Evolutionary conservation across 2,329 filamentous ascomycete species (phyloP).

Genomic region (Aspergillus sojae): DNA sequence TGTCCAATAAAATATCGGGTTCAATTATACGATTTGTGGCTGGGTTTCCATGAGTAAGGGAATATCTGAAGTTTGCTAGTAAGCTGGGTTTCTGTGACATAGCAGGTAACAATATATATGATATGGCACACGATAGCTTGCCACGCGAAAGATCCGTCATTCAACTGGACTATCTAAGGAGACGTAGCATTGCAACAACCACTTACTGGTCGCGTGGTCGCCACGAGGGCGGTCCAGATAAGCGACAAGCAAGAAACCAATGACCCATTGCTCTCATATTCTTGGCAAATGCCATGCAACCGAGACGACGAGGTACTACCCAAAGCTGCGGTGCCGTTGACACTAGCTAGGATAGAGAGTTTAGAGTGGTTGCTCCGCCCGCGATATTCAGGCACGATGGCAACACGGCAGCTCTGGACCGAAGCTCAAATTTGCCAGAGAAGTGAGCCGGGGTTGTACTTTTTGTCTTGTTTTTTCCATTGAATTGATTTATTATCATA

Average conservation of each 20-base stretch:
- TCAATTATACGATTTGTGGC: too few relatives aligned
- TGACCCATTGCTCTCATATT: too few relatives aligned
- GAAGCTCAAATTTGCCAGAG: conserved; percentile 48
- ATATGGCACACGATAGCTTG: too few relatives aligned
- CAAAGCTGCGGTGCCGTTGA: conserved; percentile 49
- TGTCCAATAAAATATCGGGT: too few relatives aligned
- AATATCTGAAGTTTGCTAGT: too few relatives aligned
- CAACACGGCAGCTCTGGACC: conserved; percentile 45
- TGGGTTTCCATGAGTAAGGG: too few relatives aligned
- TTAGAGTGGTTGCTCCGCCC: conserved; percentile 40
- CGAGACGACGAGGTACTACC: conserved; percentile 49
- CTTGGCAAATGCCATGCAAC: conserved; percentile 41
- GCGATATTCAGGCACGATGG: conserved; percentile 41
- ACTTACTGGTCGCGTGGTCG: background rate
- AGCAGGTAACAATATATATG: too few relatives aligned
- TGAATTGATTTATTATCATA: too few relatives aligned
- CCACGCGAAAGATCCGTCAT: too few relatives aligned
- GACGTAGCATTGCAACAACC: too few relatives aligned
- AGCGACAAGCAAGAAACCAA: background rate
- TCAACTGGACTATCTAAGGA: too few relatives aligned
- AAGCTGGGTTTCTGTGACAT: too few relatives aligned
- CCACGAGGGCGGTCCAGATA: background rate
- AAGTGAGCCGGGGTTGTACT: conserved; percentile 35
- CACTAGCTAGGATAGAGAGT: conserved; percentile 37
- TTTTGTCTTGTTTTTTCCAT: background rate